Evolutionary conservation across 352 stramenopile genomes (phyloP), one percentile per base, ranked within the genome.

Genomic region (Phytophthora ramorum): DNA sequence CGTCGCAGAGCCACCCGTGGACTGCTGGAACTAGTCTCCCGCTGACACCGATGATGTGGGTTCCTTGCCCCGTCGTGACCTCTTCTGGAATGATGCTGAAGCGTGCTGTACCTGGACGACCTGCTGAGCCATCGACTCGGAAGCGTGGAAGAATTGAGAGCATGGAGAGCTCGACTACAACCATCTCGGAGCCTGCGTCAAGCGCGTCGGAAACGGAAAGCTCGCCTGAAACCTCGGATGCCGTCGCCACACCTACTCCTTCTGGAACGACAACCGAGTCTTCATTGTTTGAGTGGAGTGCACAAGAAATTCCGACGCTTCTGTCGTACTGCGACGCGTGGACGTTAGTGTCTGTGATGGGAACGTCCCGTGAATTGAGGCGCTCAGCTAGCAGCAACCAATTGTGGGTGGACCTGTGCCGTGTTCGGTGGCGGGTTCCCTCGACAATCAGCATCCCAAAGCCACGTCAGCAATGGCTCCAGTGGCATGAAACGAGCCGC

Each of bases 271-370:
- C 22, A 9, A 60, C 20, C 9, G 51, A 63, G 7, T 28, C 55
- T 14, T 72, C 65, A 6, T 13, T 55, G 14, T 74, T 83, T 10
- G 60, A 71, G 20, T 86, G 77, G 71, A 68, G 49, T 30, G 76
- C 64, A 0, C 68, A 75, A 38, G 71, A 83, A 53, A 75, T 87
- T 10, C 78, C 78, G 8, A 71, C 68, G 4, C 49, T 89, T 38
- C 43, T 89, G 22, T 56, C 69, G 17, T 77, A 67, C 55, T 89
- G 78, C 40, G 80, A 89, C 48, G 80, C 80, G 10, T 87, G 80
- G 80, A 79, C 66, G 26, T 60, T 89, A 19, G 67, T 59, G 30
- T 55, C 40, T 1, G 52, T 86, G 6, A 78, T 77, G 75, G 22
- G 49, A 13, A 76, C 72, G 2, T 85, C 64, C 9, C 60, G 61